Conservation (phyloP, 352 stramenopile species). For the Phytopythium litorale region DNA sequence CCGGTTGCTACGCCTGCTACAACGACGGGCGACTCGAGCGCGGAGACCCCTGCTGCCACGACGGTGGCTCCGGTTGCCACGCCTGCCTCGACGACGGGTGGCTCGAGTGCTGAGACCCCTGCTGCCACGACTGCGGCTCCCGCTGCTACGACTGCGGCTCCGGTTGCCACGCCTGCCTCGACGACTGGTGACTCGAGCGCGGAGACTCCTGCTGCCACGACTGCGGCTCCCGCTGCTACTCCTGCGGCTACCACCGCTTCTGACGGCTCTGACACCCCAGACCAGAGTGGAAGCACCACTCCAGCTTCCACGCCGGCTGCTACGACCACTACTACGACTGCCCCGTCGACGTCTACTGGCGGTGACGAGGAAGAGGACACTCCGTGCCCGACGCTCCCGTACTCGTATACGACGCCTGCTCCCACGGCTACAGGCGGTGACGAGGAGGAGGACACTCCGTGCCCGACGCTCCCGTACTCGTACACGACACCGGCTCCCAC, state of each 20-base stretch:
- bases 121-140: constrained; percentile 1
- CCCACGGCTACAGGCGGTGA: constrained; percentile 7
- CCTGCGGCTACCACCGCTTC: constrained; percentile 4
- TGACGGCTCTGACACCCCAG: background rate
- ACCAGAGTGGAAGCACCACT: background rate
- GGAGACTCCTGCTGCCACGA: constrained; percentile 6
- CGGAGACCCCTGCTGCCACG: constrained; percentile 7
- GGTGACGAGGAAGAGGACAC: constrained; percentile 12
- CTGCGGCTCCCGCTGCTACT: constrained; percentile 3
- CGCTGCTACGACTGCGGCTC: constrained; percentile 5
- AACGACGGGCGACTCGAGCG: background rate
- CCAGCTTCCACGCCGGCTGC: constrained; percentile 5
- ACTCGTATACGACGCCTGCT: constrained; percentile 12
- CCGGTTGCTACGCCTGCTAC: constrained; percentile 7
- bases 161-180: constrained; percentile 6
- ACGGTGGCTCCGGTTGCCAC: constrained; percentile 4
- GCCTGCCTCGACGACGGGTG: constrained; percentile 5
- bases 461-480: constrained; percentile 17
- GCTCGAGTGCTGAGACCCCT: constrained; percentile 2
- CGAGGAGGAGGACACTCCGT: constrained; percentile 15
- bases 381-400: constrained; percentile 16
- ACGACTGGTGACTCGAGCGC: background rate
- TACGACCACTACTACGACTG: constrained; percentile 1
- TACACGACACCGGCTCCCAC: constrained; percentile 11
- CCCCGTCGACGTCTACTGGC: background rate